Evolutionary conservation across 1,139 yeast species (phyloP), one percentile per base, ranked within the genome.

Genomic region (Wickerhamomyces sp.): DNA sequence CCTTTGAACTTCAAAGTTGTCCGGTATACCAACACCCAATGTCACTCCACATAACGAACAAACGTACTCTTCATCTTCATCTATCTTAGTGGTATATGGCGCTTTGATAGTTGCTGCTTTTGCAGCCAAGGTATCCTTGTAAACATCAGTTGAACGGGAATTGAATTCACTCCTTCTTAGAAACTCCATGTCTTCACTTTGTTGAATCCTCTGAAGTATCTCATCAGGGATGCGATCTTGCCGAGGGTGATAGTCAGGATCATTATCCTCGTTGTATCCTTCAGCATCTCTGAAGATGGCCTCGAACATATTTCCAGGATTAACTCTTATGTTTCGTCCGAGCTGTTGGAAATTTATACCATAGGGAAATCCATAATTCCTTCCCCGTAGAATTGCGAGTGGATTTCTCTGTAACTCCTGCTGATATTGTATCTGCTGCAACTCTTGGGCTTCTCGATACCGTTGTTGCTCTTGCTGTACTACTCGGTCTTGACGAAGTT

Each of bases 1-100:
- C n/a, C 48, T 53, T 10, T 47, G 45, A 1, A 67, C 68, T 42
- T 63, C 59, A 55, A 75, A 81, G 26, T 69, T 76, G 1, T 60
- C 65, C 0, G 90, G 83, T 4, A 85, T 75, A 0, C 96, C 96
- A 44, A 72, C 78, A 4, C 94, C 94, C 15, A 89, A 66, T 9
- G 70, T 74, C 1, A 79, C 73, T 1, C 87, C 89, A 65, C 96
- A 89, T 40, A 84, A 64, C 39, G 78, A 78, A 65, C 96, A 89
- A 1, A 79, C 73, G 13, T 60, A 52, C 26, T 66, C 69, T 31
- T 65, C 59, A 27, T 60, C 57, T 14, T 58, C 58, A 34, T 65
- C 62, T 45, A 64, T 62, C 14, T 52, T 57, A 6, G 62, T 54
- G 0, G 69, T 65, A 32, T 58, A 67, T 4, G 69, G 66, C 1